These are phyloP conservation scores for Lepidium aucheri DNA, from an alignment of 345 rosid species.

Conservation along the genomic window DNA sequence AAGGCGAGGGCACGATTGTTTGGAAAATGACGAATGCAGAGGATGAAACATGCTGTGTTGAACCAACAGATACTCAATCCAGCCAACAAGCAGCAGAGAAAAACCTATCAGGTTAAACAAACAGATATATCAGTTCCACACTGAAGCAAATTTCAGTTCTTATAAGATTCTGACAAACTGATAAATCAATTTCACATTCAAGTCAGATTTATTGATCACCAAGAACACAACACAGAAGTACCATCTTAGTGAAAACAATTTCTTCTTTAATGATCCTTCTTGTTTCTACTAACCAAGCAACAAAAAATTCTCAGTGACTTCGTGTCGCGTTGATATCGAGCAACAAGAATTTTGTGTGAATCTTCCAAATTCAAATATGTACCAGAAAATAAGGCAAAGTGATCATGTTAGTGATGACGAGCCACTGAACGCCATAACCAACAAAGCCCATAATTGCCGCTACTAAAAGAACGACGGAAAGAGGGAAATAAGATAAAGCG, in stretches of 20 bases:
- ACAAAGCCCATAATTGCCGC: conserved; percentile 48
- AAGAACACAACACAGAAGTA: neutral
- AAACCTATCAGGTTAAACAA: conserved; percentile 28
- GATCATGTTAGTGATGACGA: conserved; percentile 42
- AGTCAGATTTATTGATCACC: neutral
- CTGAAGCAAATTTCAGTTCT: neutral
- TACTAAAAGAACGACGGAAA: conserved; percentile 49
- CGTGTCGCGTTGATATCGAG: neutral
- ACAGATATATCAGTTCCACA: neutral
- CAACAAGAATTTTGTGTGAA: neutral
- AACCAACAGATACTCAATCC: conserved; percentile 93
- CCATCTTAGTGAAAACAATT: neutral
- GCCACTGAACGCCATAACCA: conserved; percentile 74
- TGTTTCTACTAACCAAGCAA: neutral
- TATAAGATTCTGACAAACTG: neutral
- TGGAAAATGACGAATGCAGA: conserved; percentile 72
- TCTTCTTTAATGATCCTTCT: neutral
- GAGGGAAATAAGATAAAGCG: conserved; percentile 42
- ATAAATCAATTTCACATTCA: neutral
- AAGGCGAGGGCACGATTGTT: conserved; percentile 53
- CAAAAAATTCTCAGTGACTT: no score
- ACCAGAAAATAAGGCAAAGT: conserved; percentile 61
- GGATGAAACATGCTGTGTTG: conserved; percentile 72
- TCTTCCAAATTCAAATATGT: neutral
- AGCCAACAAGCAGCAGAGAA: conserved; percentile 58